Evolutionary conservation across 371 early-diverging fungal genomes (phyloP).

Genomic region (Dinochytrium kinnereticum): DNA sequence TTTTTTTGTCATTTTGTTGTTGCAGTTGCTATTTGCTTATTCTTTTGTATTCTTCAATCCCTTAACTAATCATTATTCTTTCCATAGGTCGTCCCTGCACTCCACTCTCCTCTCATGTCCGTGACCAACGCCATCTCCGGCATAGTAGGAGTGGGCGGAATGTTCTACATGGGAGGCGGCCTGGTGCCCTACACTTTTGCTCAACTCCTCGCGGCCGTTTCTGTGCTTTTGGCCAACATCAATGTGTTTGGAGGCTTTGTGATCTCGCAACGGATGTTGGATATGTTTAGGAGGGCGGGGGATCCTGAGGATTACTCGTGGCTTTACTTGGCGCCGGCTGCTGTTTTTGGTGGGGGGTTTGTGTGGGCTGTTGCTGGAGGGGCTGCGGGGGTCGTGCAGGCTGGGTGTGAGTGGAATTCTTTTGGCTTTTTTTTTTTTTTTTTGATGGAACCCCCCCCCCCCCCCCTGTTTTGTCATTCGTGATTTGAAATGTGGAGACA

Average conservation of each 20-base stretch:
- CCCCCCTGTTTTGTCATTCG: no score
- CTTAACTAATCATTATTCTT: background rate
- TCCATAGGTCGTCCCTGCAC: constrained; percentile 34
- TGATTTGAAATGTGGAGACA: no score
- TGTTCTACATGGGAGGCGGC: constrained; percentile 42
- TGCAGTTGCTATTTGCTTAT: background rate
- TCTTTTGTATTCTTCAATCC: background rate
- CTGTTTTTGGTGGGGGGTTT: constrained; percentile 35
- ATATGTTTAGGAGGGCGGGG: constrained; percentile 41
- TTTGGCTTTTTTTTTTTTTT: no score
- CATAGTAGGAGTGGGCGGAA: constrained; percentile 42
- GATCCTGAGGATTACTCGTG: constrained; percentile 41
- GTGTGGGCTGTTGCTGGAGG: constrained; percentile 24
- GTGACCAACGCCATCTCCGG: constrained; percentile 47
- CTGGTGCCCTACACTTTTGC: constrained; percentile 34
- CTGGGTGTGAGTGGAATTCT: constrained; percentile 32
- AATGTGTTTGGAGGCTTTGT: constrained; percentile 47
- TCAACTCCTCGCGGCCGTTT: constrained; percentile 37
- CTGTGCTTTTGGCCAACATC: constrained; percentile 40
- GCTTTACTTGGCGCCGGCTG: constrained; percentile 38
- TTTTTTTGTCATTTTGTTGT: background rate
- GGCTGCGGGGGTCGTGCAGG: constrained; percentile 36
- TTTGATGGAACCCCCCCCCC: no score
- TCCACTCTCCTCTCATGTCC: constrained; percentile 44
- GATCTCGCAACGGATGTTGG: constrained; percentile 40